Base-by-base conservation (phyloP, 108 stramenopile genomes). In the Skeletonema grethae region DNA sequence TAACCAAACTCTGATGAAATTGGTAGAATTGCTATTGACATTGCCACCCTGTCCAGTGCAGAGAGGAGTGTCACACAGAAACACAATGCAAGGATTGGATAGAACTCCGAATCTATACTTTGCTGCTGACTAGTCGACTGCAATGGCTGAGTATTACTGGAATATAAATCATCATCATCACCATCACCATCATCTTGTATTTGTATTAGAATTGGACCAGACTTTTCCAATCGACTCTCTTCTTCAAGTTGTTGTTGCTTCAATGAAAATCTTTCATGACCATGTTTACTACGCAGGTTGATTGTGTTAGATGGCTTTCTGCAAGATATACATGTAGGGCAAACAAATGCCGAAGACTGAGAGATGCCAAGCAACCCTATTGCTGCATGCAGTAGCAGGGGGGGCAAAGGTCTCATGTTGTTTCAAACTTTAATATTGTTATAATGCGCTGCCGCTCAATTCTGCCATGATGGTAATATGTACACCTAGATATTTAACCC, bases 11-110 rank as follows among this genome's bases (percentile, higher is more conserved):
- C 92, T 20, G 72, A 31, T 15, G 89, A 82, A 78, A 97, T 87
- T 15, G 96, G 93, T n/a, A 97, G 57, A 15, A 97, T 83, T 22
- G 96, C 96, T 18, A 97, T 94, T 7, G 84, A 84, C 96, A 97
- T 97, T 12, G 94, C 94, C 1, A 95, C 94, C 25, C 96, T 80
- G 57, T 91, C 89, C 9, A 91, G 67, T 50, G 90, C 77, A 4
- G 85, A 88, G 20, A 95, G 76, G 55, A 85, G 72, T 30, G 85
- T 87, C 1, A 90, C 85, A 11, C 77, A 48, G 61, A 85, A 90
- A 39, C 84, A 77, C n/a, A 94, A 82, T 0, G 50, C 41, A 28
- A 91, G 75, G 53, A 89, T 86, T 39, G 77, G 71, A 15, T 41
- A 24, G 43, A 70, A 70, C 38, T 70, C 70, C 4, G 50, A 7